Base-by-base conservation (phyloP, 257 asterid genomes). In the Vinca minor region DNA sequence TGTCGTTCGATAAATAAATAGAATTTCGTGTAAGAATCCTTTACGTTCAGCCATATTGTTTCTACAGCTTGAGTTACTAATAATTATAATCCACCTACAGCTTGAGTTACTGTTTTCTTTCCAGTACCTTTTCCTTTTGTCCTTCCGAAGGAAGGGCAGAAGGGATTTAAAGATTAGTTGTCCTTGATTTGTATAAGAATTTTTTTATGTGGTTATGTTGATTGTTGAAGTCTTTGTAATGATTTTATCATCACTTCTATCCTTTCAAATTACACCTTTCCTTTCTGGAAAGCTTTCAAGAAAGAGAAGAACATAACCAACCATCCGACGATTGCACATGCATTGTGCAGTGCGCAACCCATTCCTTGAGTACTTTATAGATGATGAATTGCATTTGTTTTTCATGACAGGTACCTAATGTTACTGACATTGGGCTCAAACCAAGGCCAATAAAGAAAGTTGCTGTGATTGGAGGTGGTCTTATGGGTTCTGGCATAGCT, bases 401-500 rank as follows among this genome's bases (percentile, higher is more conserved):
- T 42, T 54, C 62, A 47, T 71, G 58, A 36, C 77, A 93, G 99
- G 86, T 93, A 64, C 97, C 99, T 56, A 82, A 82, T 79, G 90
- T 89, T 45, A 64, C 99, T 69, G 96, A 93, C 63, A 64, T 83
- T 76, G 99, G 99, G 66, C 93, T 93, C 52, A 93, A 87, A 75
- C 96, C 99, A 63, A 93, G 89, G 78, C 74, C 80, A 47, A 67
- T 90, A 46, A 84, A 77, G 84, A 89, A 82, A 76, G 88, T 89
- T 71, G 99, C 95, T 59, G 78, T 93, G 18, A 89, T 93, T 68
- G 99, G 99, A 71, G 99, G 96, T 74, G 99, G 99, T 52, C 78
- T 93, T 69, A 93, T 89, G 97, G 99, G 99, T 74, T 87, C 99
- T 64, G 99, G 97, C 73, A 93, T 93, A 68, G 95, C 96, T 63